phyloP scores from a whole-genome alignment of 345 rosid species.

The Pugionium cornutum region DNA sequence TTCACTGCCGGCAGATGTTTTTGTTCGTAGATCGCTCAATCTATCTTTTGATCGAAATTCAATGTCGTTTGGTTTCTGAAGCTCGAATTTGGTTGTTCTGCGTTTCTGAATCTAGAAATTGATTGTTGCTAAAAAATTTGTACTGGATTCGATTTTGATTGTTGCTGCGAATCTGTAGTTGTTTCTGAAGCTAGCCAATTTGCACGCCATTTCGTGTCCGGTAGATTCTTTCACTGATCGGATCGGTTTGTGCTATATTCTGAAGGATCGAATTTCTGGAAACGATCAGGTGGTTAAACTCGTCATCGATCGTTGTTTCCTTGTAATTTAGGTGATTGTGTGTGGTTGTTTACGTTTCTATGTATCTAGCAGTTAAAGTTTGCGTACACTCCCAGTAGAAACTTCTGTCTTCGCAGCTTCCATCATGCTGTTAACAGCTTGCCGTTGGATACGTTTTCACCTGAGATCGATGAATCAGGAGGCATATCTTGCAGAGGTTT shows the following conservation, averaged over 20 bases:
- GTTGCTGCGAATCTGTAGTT: slow-evolving; percentile 50
- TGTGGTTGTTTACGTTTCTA: slow-evolving; percentile 15
- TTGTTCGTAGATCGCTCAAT: slow-evolving; percentile 21
- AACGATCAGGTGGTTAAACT: slow-evolving; percentile 52
- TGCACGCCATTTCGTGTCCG: slow-evolving; percentile 55
- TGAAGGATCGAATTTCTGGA: slow-evolving; percentile 50
- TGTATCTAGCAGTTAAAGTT: slow-evolving; percentile 54
- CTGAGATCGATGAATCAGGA: slow-evolving; percentile 59
- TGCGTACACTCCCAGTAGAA: slow-evolving; percentile 63
- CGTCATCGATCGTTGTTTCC: slow-evolving; percentile 7
- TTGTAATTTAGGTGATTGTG: slow-evolving; percentile 14
- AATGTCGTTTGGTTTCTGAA: slow-evolving; percentile 2
- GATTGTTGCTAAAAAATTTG: slow-evolving; percentile 35
- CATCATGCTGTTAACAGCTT: slow-evolving; percentile 75
- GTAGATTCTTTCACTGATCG: slow-evolving; percentile 53
- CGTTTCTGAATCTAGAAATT: background rate
- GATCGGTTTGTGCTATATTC: slow-evolving; percentile 67
- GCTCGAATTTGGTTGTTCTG: slow-evolving; percentile 23
- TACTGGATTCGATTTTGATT: slow-evolving; percentile 45
- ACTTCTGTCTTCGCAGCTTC: slow-evolving; percentile 69
- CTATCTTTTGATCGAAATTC: slow-evolving; percentile 26
- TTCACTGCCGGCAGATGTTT: background rate
- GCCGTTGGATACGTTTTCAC: slow-evolving; percentile 60
- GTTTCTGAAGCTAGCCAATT: slow-evolving; percentile 70
- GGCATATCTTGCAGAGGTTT: slow-evolving; percentile 47